Conservation (phyloP, 129 eudicot genomes). For the Artemisia argyi region DNA sequence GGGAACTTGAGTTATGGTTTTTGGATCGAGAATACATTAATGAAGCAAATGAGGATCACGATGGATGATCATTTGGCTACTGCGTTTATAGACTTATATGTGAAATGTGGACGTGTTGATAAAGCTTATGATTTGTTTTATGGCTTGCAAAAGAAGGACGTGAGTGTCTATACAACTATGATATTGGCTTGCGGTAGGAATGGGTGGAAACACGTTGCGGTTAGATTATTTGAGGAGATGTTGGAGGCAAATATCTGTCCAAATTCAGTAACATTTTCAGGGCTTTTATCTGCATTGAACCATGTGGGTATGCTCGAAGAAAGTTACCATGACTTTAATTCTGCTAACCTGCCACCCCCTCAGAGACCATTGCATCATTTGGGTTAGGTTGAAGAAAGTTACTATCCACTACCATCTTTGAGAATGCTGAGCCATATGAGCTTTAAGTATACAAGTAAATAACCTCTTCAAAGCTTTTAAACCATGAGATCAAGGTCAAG, state of each 20-base stretch:
- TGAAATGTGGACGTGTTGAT: slow-evolving; percentile 40
- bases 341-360: slow-evolving; percentile 8
- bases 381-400: neutral
- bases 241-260: slow-evolving; percentile 38
- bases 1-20: slow-evolving; percentile 37
- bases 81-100: slow-evolving; percentile 41
- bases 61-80: slow-evolving; percentile 34
- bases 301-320: slow-evolving; percentile 8
- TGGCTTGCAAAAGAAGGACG: slow-evolving; percentile 39
- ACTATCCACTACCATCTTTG: neutral
- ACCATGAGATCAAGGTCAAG: neutral
- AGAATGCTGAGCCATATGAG: neutral
- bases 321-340: slow-evolving; percentile 16
- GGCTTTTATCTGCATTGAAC: slow-evolving; percentile 24
- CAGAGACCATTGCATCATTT: slow-evolving; percentile 4
- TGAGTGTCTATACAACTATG: slow-evolving; percentile 46
- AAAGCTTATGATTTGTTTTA: slow-evolving; percentile 37
- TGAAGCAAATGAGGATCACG: slow-evolving; percentile 27
- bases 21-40: slow-evolving; percentile 29
- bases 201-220: slow-evolving; percentile 22
- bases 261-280: slow-evolving; percentile 37
- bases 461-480: neutral
- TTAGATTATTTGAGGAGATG: slow-evolving; percentile 41
- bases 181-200: slow-evolving; percentile 31
- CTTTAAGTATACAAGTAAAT: neutral